phyloP scores from a whole-genome alignment of 768 basidiomycete species.

The Panellus pusillus region DNA sequence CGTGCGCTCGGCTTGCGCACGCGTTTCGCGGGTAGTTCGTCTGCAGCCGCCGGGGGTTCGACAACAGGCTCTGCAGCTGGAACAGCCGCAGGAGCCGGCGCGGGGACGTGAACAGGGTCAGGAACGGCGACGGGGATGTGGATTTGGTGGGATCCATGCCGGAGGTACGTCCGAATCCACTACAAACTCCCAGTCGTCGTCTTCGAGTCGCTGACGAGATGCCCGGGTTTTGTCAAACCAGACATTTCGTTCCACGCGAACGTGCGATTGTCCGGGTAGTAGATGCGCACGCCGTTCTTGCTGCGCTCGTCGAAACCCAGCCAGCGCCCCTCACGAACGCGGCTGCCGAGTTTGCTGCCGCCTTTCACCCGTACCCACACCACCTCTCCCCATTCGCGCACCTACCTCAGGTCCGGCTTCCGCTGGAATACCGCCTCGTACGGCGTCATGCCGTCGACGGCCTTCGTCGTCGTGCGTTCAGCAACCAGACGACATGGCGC shows the following conservation, averaged over 20 bases:
- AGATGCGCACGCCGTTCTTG: slow-evolving; percentile 13
- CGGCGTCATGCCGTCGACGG: slow-evolving; percentile 7
- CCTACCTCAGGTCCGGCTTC: slow-evolving; percentile 19
- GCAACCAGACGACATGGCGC: slow-evolving; percentile 22
- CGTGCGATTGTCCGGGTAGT: slow-evolving; percentile 19
- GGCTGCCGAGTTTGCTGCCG: slow-evolving; percentile 3
- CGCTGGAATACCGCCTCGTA: slow-evolving; percentile 7
- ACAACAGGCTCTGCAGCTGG: neutral
- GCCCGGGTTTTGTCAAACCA: slow-evolving; percentile 6
- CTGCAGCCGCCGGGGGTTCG: neutral
- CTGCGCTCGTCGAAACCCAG: slow-evolving; percentile 13
- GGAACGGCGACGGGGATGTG: no score
- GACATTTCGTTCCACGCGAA: slow-evolving; percentile 16
- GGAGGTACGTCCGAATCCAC: slow-evolving; percentile 7
- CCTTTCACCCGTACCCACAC: slow-evolving; percentile 5
- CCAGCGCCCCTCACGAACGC: slow-evolving; percentile 4
- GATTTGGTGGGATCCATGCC: neutral
- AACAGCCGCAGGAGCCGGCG: neutral
- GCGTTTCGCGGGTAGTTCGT: slow-evolving; percentile 8
- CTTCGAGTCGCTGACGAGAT: slow-evolving; percentile 2
- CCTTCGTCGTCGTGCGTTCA: slow-evolving; percentile 19
- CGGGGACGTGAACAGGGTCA: no score
- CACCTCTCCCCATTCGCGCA: slow-evolving; percentile 1
- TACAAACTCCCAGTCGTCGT: slow-evolving; percentile 8
- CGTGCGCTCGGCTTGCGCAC: slow-evolving; percentile 18